Base-by-base conservation (phyloP, 257 asterid species). In the Solanum bulbocastanum region DNA sequence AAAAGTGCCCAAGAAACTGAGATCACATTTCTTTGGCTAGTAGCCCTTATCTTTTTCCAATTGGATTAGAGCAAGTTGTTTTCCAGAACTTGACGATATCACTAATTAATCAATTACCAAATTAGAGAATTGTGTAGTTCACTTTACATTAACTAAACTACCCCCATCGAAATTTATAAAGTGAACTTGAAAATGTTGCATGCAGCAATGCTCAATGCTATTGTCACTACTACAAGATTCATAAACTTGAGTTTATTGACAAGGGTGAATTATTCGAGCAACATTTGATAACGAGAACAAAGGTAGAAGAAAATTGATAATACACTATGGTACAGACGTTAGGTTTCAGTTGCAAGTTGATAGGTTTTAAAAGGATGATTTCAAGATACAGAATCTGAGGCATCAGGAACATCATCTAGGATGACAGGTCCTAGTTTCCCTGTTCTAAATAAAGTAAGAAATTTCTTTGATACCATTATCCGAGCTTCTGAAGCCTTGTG, bases 381-480 rank as follows among this genome's bases (percentile, higher is more conserved):
- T 87, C 87, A 89, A 82, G 83, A 85, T 60, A 66, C 75, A 82
- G 90, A 78, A 20, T 87, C 87, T 42, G 90, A 58, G 27, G 83
- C 49, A 85, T 92, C 92, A 46, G 98, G 97, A 78, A 95, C 94
- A 68, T 95, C 98, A 14, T 97, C 98, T 86, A 97, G 98, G 90
- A 93, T 97, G 91, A 96, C 93, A 2, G 95, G 95, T 22, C 99
- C 99, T 39, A 96, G 95, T 89, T 94, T 97, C 25, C 98, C 98
- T 14, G 91, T 86, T 86, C 99, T 92, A 91, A 97, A 96, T 88
- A 96, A 91, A 2, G 98, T 89, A 33, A 96, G 93, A 90, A 97
- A 97, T 87, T 93, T 96, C 95, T 95, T 97, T 0, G 96, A 94
- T 66, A 92, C 94, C 86, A 92, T 94, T 2, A 89, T 91, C 23